Percentiles rank a stretch among this genome's conserved stretches.
Conservation (phyloP, 345 rosid species). For the Syzygium aqueum region DNA sequence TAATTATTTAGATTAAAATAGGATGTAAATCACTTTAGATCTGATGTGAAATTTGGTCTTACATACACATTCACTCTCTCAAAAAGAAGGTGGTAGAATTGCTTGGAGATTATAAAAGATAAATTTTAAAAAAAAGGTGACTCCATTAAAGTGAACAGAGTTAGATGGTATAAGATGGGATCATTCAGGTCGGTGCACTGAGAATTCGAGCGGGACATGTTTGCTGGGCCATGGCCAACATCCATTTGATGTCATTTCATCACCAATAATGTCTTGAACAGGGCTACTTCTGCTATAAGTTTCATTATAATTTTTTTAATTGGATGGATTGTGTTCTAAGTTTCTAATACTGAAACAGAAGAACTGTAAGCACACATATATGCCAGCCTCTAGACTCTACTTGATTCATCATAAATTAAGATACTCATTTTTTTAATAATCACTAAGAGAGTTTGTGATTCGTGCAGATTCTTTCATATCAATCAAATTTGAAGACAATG, state of each 20-base stretch:
- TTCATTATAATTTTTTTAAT: neutral
- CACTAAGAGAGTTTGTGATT: neutral
- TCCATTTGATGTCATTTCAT: neutral
- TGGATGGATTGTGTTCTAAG: neutral
- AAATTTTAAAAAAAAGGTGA: neutral
- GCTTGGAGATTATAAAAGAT: neutral
- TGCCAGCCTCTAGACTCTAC: neutral
- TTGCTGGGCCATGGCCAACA: neutral
- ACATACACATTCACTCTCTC: neutral
- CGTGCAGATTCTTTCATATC: conserved; percentile 87
- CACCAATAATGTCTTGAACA: neutral
- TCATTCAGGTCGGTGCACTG: neutral
- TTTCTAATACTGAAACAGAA: neutral
- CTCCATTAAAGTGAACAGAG: neutral
- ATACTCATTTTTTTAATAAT: neutral
- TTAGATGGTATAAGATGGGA: neutral
- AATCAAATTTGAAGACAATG: conserved; percentile 80
- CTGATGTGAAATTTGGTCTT: neutral
- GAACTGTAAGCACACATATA: neutral
- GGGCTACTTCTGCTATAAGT: neutral
- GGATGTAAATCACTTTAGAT: neutral
- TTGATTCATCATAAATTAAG: neutral
- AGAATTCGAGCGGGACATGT: neutral
- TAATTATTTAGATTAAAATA: neutral
- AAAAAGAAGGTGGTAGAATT: neutral